Percentiles rank a stretch among this genome's conserved stretches.
Conservation (phyloP, 2,329 filamentous ascomycete genomes). For the Colletotrichum lupini region DNA sequence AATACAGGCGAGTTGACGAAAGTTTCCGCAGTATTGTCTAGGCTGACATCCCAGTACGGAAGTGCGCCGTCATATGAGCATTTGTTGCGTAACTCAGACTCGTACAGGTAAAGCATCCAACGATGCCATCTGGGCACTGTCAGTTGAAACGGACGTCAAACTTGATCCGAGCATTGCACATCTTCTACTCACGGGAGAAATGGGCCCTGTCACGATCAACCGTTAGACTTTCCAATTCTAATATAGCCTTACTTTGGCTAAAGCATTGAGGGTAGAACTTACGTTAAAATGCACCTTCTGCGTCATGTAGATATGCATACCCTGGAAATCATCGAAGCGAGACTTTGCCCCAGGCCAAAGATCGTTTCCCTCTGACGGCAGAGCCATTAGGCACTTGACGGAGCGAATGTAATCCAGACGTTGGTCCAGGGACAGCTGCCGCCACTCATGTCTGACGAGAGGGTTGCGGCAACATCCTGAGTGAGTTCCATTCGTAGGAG, state of each 20-base stretch:
- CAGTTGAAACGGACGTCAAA: too few species aligned
- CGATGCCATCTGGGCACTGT: background rate
- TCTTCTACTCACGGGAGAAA: background rate
- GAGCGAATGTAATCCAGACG: background rate
- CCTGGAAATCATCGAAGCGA: background rate
- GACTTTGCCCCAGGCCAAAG: background rate
- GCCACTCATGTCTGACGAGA: background rate
- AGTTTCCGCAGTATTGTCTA: background rate
- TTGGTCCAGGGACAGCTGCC: background rate
- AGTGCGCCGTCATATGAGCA: background rate
- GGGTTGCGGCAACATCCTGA: background rate
- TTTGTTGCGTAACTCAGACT: background rate
- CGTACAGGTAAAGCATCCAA: background rate
- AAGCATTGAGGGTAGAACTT: background rate
- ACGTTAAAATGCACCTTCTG: background rate
- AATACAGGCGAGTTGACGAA: background rate
- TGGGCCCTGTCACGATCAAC: background rate
- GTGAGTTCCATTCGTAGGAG: background rate
- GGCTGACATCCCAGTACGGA: background rate
- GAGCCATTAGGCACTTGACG: background rate
- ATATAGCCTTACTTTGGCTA: background rate
- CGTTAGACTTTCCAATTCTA: background rate
- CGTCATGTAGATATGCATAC: background rate
- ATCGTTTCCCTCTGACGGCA: background rate
- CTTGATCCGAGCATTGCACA: background rate